Base-by-base conservation (phyloP, 805 yeast species). In the Saccharomycopsis selenospora region DNA sequence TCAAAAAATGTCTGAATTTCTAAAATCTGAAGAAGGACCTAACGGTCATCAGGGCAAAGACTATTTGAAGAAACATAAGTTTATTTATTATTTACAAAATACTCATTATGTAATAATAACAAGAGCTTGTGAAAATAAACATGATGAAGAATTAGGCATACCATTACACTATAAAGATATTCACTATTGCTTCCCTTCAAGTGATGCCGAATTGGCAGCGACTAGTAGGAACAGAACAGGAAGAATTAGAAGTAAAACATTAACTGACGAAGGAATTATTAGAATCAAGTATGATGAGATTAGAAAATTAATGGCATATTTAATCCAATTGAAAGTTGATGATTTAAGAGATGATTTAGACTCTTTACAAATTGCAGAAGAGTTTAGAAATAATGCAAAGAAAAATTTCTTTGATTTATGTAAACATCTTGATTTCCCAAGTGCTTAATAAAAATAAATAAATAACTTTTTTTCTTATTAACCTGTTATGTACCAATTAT, bases 361-460 rank as follows among this genome's bases (percentile, higher is more conserved):
- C 5, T 36, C 47, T 27, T 44, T 51, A 42, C 41, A 45, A 20
- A 40, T 51, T 24, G 46, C 45, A 11, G 54, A 51, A 27, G 41
- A 48, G 14, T 33, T 51, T 27, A 14, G 54, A 36, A 51, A 51
- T 36, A 51, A 26, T 20, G 54, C 48, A 14, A 51, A 51, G 14
- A 45, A 46, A 40, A 51, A 48, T 29, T 51, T 33, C 41, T 51
- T 45, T 38, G 54, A 51, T 43, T 17, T 51, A 7, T 51, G 54
- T 25, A 47, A 51, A 14, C 45, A 40, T 28, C 48, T 51, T 33
- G 54, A 51, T 43, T 51, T 51, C 17, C 54, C 54, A 26, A 42
- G 40, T 24, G 51, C 45, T 4, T 48, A 27, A 33, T n/a, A n/a
- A n/a, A n/a, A n/a, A n/a, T n/a, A n/a, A n/a, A n/a, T n/a, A n/a